phyloP scores from a whole-genome alignment of 164 flowering plant species.

The Nelumbo lutea region DNA sequence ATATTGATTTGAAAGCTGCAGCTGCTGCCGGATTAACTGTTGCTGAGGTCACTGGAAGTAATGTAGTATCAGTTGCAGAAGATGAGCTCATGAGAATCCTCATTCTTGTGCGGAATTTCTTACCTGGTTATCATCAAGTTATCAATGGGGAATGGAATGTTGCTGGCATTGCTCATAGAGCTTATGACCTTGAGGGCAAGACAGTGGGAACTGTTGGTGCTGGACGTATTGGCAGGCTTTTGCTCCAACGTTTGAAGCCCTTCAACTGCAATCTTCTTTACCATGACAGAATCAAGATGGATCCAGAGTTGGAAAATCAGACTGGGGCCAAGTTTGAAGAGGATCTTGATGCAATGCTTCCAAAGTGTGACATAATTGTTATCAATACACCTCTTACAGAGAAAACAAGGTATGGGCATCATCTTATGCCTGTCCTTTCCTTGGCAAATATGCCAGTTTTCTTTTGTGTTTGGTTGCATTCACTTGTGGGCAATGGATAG shows the following conservation, averaged over 20 bases:
- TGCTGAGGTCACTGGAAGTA: slow-evolving; percentile 98
- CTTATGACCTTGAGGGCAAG: slow-evolving; percentile 97
- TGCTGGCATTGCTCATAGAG: slow-evolving; percentile 76
- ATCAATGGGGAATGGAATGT: slow-evolving; percentile 92
- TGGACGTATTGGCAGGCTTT: slow-evolving; percentile 87
- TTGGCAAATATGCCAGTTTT: too few relatives aligned
- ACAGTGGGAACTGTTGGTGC: slow-evolving; percentile 95
- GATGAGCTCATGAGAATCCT: slow-evolving; percentile 97
- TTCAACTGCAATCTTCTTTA: slow-evolving; percentile 93
- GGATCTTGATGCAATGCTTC: slow-evolving; percentile 88
- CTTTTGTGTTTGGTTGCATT: too few relatives aligned
- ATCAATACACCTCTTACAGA: slow-evolving; percentile 92
- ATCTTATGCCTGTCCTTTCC: background rate
- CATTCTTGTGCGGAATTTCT: slow-evolving; percentile 82
- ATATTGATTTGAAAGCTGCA: slow-evolving; percentile 88
- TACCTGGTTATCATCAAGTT: slow-evolving; percentile 86
- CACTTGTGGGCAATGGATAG: too few relatives aligned
- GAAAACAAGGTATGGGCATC: slow-evolving; percentile 66
- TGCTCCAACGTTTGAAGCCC: slow-evolving; percentile 90
- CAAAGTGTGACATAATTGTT: slow-evolving; percentile 88
- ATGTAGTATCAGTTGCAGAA: slow-evolving; percentile 92
- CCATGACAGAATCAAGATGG: slow-evolving; percentile 84
- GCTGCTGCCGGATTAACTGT: slow-evolving; percentile 93
- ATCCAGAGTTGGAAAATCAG: slow-evolving; percentile 63
- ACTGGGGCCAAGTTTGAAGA: slow-evolving; percentile 85